Base-by-base conservation (phyloP, 495 filamentous ascomycete genomes). In the Lasiosphaeria hispida region DNA sequence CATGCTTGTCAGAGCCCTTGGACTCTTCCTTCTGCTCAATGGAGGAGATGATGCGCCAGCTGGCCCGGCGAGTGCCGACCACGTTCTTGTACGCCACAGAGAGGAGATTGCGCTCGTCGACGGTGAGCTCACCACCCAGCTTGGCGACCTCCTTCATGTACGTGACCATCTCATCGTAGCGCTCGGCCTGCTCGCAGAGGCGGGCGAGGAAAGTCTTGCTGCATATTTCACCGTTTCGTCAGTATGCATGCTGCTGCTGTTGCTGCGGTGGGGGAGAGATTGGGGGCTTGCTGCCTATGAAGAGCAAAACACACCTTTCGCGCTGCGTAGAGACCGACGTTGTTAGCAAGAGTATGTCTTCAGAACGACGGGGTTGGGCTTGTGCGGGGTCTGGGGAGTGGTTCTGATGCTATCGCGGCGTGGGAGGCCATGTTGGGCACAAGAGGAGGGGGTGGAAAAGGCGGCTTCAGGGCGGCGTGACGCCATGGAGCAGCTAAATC, bases 81-180 rank as follows among this genome's bases (percentile, higher is more conserved):
- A 98, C 94, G 77, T 98, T 98, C 89, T 98, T 98, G 87, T 98
- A 98, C 65, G 94, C 94, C 69, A 98, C 94, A 54, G 92, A 96
- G 45, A 98, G 86, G 44, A 98, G 90, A 82, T 99, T 99, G 76
- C 94, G 91, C 84, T 99, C 94, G 76, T 99, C 94, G 64, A 97
- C 95, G 58, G 88, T 89, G 69, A 99, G 89, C 76, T 94, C 90
- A 66, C 94, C 94, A 64, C 91, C 94, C 68, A 98, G 85, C 93
- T 97, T 96, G 74, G 94, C 94, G 72, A 99, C 94, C 86, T 96
- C 91, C 89, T 99, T 99, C 94, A 99, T 99, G 83, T 90, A 99
- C 71, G 87, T 91, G 66, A 99, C 94, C 94, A 99, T 99, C 81
- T 99, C 94, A 91, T 99, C 94, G 76, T 99, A 99, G 75, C 94